Percentiles rank a stretch among this genome's conserved stretches.
Conservation (phyloP, 306 rosid genomes). For the Ormosia emarginata region DNA sequence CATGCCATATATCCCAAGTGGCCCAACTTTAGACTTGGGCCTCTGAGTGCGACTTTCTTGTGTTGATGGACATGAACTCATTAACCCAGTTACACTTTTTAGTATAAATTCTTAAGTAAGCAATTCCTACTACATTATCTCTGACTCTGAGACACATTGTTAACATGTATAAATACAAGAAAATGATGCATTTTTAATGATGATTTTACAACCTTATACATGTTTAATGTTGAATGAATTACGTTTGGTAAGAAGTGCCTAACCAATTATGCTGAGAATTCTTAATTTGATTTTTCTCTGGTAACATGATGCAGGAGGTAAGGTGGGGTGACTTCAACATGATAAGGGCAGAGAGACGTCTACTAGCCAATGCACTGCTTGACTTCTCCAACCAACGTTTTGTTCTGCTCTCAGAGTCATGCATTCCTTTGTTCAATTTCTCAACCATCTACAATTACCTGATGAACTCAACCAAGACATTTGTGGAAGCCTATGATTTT, state of each 20-base stretch:
- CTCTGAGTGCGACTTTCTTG: not conserved
- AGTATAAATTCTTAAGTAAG: too few species aligned
- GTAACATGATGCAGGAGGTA: constrained; percentile 38
- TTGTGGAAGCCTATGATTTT: constrained; percentile 51
- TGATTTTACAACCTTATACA: too few species aligned
- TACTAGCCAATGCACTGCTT: constrained; percentile 57
- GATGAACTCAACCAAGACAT: constrained; percentile 30
- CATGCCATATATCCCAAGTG: not conserved
- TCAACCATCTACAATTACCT: constrained; percentile 42
- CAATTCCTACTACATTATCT: too few species aligned
- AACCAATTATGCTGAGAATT: not conserved
- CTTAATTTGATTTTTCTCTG: not conserved
- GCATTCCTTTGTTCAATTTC: constrained; percentile 72
- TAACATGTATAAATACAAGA: not conserved
- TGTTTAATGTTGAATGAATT: too few species aligned
- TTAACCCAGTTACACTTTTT: not conserved
- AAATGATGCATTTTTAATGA: not conserved
- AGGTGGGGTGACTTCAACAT: constrained; percentile 64
- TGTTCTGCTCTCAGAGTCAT: constrained; percentile 62
- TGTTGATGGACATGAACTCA: not conserved
- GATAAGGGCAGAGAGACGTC: constrained; percentile 62
- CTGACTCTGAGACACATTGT: too few species aligned
- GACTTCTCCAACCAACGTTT: constrained; percentile 58
- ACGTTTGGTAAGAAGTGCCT: too few species aligned
- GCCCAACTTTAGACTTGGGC: not conserved